These are phyloP conservation scores for Aspergillus ibericus DNA, from an alignment of 2,329 filamentous ascomycete genomes.

Conservation along the genomic window DNA sequence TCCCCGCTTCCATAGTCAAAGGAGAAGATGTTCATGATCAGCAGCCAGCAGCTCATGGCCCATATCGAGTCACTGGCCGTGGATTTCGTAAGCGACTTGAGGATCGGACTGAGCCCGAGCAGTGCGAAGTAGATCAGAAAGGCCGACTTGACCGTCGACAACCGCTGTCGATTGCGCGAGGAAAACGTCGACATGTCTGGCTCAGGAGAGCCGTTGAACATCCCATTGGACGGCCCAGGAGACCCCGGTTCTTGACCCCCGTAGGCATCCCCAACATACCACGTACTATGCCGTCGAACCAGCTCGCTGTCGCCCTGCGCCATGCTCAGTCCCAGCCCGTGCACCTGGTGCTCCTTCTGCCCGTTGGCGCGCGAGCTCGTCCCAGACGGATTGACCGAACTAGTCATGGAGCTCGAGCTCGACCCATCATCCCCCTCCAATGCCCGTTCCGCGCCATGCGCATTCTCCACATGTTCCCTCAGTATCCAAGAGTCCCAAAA, in stretches of 20 bases:
- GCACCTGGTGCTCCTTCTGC: conserved; percentile 34
- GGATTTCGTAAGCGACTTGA: conserved; percentile 92
- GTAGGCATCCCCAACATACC: conserved; percentile 48
- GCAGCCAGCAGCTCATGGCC: conserved; percentile 91
- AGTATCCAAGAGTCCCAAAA: conserved; percentile 91
- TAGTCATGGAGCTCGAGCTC: conserved; percentile 40
- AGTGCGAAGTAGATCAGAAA: conserved; percentile 90
- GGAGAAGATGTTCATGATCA: conserved; percentile 95
- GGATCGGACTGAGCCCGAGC: conserved; percentile 86
- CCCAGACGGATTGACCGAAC: conserved; percentile 31
- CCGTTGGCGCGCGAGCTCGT: conserved; percentile 28
- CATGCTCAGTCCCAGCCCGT: conserved; percentile 47
- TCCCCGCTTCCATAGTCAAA: conserved; percentile 82
- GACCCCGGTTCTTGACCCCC: conserved; percentile 42
- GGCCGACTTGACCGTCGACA: conserved; percentile 88
- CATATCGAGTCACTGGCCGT: conserved; percentile 95
- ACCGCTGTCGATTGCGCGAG: conserved; percentile 59
- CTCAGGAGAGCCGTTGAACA: conserved; percentile 21
- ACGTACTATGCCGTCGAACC: conserved; percentile 29
- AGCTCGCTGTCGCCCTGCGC: conserved; percentile 36
- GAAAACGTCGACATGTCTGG: conserved; percentile 43
- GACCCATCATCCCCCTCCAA: conserved; percentile 41
- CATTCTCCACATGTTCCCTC: conserved; percentile 58
- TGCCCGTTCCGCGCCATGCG: conserved; percentile 27
- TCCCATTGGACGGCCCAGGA: conserved; percentile 21